Percentiles rank a stretch among this genome's conserved stretches.
phyloP scores from a whole-genome alignment of 2,329 filamentous ascomycete species.

The Pseudogymnoascus sp. region DNA sequence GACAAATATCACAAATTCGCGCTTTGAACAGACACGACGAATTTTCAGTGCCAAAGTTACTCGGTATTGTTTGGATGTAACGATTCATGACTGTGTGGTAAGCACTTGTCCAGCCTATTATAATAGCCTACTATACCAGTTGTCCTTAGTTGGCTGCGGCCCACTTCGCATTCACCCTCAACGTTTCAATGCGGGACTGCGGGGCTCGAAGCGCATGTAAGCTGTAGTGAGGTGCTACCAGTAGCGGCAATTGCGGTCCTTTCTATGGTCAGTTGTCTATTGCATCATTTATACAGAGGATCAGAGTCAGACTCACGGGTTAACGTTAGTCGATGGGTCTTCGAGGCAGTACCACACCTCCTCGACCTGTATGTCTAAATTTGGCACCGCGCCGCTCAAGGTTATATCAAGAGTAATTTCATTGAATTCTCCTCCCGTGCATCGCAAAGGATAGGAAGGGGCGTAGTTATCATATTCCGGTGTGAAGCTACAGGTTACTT shows the following conservation, averaged over 20 bases:
- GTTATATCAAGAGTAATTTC: neutral
- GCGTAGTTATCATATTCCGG: neutral
- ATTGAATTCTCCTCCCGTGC: neutral
- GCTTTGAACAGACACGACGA: constrained; percentile 6
- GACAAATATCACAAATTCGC: neutral
- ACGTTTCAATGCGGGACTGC: neutral
- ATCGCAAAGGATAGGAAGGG: neutral
- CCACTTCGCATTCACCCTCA: neutral
- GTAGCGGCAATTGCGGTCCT: neutral
- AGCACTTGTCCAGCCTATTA: neutral
- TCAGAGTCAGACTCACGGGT: neutral
- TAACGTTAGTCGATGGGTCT: neutral
- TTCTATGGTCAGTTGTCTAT: neutral
- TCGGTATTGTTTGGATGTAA: neutral
- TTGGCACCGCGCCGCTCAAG: neutral
- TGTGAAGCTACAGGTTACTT: neutral
- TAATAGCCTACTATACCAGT: neutral
- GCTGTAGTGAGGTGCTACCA: neutral
- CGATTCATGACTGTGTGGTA: neutral
- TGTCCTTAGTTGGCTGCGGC: neutral
- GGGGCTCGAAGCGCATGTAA: neutral
- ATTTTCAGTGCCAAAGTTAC: neutral
- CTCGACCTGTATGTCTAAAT: neutral
- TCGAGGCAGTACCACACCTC: neutral
- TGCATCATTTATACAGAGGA: neutral